phyloP scores from a whole-genome alignment of 2,329 filamentous ascomycete genomes.

The Paecilomyces fulvus region DNA sequence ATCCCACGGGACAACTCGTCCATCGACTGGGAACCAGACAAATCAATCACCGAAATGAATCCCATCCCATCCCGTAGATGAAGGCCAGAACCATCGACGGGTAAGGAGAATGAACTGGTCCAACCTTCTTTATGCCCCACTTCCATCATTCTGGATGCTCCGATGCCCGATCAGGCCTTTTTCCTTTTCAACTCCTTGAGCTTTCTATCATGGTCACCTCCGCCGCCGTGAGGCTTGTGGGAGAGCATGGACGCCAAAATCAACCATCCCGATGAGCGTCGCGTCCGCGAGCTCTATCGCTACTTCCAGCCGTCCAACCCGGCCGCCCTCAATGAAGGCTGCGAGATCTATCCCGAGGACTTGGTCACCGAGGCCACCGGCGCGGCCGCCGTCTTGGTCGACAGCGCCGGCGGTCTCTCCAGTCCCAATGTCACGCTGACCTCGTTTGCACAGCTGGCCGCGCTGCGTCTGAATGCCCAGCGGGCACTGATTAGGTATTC shows the following conservation, averaged over 20 bases:
- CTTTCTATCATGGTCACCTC: neutral
- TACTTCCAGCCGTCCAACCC: slow-evolving; percentile 28
- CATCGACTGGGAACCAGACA: too few species aligned
- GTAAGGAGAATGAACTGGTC: too few species aligned
- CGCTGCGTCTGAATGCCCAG: slow-evolving; percentile 26
- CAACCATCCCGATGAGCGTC: slow-evolving; percentile 21
- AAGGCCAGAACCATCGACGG: neutral
- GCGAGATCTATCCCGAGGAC: slow-evolving; percentile 10
- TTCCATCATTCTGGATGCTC: neutral
- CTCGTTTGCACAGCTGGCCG: slow-evolving; percentile 28
- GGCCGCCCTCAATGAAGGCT: slow-evolving; percentile 10
- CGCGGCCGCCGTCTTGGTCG: slow-evolving; percentile 3
- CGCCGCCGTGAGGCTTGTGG: neutral
- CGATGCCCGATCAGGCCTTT: neutral
- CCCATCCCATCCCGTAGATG: too few species aligned
- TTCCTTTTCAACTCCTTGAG: neutral
- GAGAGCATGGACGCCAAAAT: neutral
- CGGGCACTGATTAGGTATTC: slow-evolving; percentile 30
- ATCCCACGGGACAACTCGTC: too few species aligned
- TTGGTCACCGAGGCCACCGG: slow-evolving; percentile 5
- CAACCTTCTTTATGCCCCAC: neutral
- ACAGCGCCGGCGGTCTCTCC: slow-evolving; percentile 19
- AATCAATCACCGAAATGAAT: too few species aligned
- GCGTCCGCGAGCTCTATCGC: slow-evolving; percentile 31
- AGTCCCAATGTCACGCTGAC: slow-evolving; percentile 26